Base-by-base conservation (phyloP, 2,329 filamentous ascomycete genomes). In the Ascochyta clinopodiicola region DNA sequence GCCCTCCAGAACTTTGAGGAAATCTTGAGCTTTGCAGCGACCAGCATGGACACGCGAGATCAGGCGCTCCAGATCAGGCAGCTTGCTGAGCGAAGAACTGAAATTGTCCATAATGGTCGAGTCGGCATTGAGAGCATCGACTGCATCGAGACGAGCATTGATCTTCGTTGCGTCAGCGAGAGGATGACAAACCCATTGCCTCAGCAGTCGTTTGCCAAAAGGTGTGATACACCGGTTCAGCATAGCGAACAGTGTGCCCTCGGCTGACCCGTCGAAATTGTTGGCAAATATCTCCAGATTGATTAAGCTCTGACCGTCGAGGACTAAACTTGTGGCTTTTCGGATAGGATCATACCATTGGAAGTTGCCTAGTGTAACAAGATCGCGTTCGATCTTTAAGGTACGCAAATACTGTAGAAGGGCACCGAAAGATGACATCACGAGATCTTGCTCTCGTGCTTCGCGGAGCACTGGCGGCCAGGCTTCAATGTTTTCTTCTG, bases 211-310 rank as follows among this genome's bases (percentile, higher is more conserved):
- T 78, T 99, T 99, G 53, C 95, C 95, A 71, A 99, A 99, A 0
- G 95, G 94, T 3, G 95, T 98, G 59, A 97, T 89, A 72, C 95
- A 99, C 46, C 92, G 87, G 74, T 99, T 98, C 47, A 99, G 84
- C 61, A 99, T 86, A 46, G 85, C 85, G 76, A 98, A 99, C 1
- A 99, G 79, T 0, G 95, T 98, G 6, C 95, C 95, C 35, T 96
- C 90, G 0, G 82, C 74, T 13, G 91, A 87, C 7, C 93, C 94
- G 70, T 97, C 94, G 62, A 90, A 92, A 0, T 89, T 93, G 75
- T 99, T 99, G 65, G 92, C 85, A 66, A 99, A 99, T 5, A 99
- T 86, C 73, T 99, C 95, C n/a, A 99, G 86, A 69, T 99, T 99
- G 80, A 96, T 96, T 65, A 99, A 82, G 21, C 93, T 98, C 73